Base-by-base conservation (phyloP, 2,329 filamentous ascomycete genomes). In the Clarireedia sp. region DNA sequence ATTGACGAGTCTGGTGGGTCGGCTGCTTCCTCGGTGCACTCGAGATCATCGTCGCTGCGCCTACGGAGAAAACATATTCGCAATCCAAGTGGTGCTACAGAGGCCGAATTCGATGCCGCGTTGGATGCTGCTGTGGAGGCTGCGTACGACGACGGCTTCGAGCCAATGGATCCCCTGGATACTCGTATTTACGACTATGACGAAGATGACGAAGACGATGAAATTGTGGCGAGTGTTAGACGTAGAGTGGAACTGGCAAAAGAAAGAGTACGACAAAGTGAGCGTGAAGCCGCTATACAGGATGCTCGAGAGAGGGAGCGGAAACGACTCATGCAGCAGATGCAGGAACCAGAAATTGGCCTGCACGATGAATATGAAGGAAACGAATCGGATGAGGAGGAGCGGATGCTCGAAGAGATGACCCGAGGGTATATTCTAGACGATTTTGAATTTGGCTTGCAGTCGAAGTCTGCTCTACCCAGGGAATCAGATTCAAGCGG, bases 51-150 rank as follows among this genome's bases (percentile, higher is more conserved):
- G 0, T 89, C 86, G 1, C 72, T 85, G 57, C 79, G 83, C 44
- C 72, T 87, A 48, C 78, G 82, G 59, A 79, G 86, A 60, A 89
- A 86, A 65, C 85, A 87, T 61, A 80, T 89, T 52, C 82, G 86
- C 48, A 77, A 77, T 37, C 68, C 78, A 2, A 92, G 87, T 60
- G 84, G 83, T 45, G 83, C 80, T 29, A 94, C 89, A 0, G 89
- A 95, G 68, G 86, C 89, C 6, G 91, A 96, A 67, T 96, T 97
- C 62, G 91, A 96, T 71, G 90, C 90, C 8, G 94, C 94, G 3
- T 77, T 97, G 44, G 92, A 97, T 72, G 92, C 91, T 23, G 94
- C 94, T 14, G 91, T 97, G 8, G 94, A 97, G 70, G 92, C 92
- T 50, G 94, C 92, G 5, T 99, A 97, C 69, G 87, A 96, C 68